A percentile compares a stretch with the other conserved stretches of the same genome.
Evolutionary conservation across 441 rosid species (phyloP).

Genomic region (Iberis amara): DNA sequence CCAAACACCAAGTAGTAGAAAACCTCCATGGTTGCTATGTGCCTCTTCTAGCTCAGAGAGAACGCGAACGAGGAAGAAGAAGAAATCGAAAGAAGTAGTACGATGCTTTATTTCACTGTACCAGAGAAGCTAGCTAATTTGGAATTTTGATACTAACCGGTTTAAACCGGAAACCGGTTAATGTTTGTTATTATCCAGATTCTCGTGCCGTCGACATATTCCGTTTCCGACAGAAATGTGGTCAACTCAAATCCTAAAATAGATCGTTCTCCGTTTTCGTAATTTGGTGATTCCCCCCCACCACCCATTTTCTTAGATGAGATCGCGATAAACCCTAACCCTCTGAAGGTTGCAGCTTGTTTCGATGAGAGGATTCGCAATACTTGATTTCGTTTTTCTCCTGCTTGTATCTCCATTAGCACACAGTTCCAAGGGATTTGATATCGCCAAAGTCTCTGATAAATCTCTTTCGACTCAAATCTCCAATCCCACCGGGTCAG

Average conservation of each 20-base stretch:
- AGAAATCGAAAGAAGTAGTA: not conserved
- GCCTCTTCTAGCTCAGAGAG: too few species aligned
- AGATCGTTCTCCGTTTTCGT: not conserved
- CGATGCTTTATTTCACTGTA: not conserved
- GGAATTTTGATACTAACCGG: constrained; percentile 1
- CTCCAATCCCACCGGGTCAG: constrained; percentile 42
- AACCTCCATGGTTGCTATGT: constrained; percentile 49
- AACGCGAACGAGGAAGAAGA: not conserved
- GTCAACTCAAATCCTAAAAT: not conserved
- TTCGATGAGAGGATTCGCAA: constrained; percentile 43
- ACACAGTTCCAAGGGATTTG: constrained; percentile 33
- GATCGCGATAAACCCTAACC: constrained; percentile 23
- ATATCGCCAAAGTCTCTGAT: constrained; percentile 38
- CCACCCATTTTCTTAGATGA: not conserved
- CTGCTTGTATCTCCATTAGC: constrained; percentile 37
- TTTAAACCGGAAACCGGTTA: constrained; percentile 5
- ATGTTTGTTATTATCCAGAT: constrained; percentile 7
- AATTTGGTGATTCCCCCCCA: not conserved
- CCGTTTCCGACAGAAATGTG: not conserved
- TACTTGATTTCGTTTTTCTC: constrained; percentile 34
- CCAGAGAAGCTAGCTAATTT: not conserved
- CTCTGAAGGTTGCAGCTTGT: not conserved
- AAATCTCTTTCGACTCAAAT: constrained; percentile 32
- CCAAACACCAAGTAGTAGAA: constrained; percentile 61
- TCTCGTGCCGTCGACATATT: constrained; percentile 1